Conservation (phyloP, 1,284 basidiomycete genomes). For the Takashimella koratensis region DNA sequence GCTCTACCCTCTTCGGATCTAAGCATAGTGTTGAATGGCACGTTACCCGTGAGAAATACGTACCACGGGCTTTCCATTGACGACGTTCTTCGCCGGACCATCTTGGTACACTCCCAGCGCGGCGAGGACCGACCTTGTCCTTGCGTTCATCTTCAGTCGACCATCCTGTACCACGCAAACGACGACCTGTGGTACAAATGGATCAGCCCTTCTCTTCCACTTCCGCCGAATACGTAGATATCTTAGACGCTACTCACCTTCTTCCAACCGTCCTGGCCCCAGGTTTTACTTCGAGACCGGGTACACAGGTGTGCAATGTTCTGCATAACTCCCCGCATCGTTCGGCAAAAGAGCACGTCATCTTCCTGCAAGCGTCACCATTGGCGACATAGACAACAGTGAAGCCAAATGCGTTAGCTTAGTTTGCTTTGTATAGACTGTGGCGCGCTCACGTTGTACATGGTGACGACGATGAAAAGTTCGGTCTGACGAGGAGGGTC, state of each 20-base stretch:
- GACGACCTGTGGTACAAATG: too few relatives aligned
- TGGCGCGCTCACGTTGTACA: conserved; percentile 63
- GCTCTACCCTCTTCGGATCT: too few relatives aligned
- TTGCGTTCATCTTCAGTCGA: conserved; percentile 75
- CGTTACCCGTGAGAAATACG: conserved; percentile 17
- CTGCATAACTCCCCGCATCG: conserved; percentile 90
- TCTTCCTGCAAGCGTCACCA: conserved; percentile 56
- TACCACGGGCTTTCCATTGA: conserved; percentile 75
- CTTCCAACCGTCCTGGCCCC: conserved; percentile 97
- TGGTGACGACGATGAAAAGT: conserved; percentile 75
- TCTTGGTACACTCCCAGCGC: conserved; percentile 84
- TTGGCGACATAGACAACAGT: too few relatives aligned
- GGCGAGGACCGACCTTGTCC: conserved; percentile 79
- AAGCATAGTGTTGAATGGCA: too few relatives aligned
- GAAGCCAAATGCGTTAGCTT: too few relatives aligned
- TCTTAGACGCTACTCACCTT: conserved; percentile 68
- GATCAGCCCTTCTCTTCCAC: too few relatives aligned
- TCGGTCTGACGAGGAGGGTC: conserved; percentile 73
- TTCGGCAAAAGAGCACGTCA: conserved; percentile 71
- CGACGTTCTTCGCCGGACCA: conserved; percentile 84
- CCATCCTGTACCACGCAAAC: conserved; percentile 68
- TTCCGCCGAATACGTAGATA: neutral
- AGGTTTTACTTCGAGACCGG: conserved; percentile 66
- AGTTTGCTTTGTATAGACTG: too few relatives aligned
- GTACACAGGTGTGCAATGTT: conserved; percentile 54